Base-by-base conservation (phyloP, 129 eudicot genomes). In the Saposhnikovia divaricata region DNA sequence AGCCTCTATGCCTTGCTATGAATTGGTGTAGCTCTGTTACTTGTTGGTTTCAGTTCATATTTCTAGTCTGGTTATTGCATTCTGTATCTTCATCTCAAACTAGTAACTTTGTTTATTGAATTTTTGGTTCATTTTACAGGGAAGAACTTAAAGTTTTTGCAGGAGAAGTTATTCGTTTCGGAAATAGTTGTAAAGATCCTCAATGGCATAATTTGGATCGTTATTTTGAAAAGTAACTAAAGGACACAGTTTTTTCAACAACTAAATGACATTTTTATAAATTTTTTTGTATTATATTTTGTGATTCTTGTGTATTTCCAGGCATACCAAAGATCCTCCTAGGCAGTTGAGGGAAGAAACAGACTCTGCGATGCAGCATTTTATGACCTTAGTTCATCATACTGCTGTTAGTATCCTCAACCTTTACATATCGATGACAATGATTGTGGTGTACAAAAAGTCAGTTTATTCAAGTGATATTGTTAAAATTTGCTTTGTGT, bases 121-220 rank as follows among this genome's bases (percentile, higher is more conserved):
- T 53, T 72, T 27, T 42, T 68, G 83, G 55, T 72, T 81, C 73
- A 40, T 40, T 28, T 75, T 28, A 72, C 86, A 93, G 98, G 92
- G 91, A 83, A 42, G 97, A 91, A 88, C 78, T 93, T 79, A 87
- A 85, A 82, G 44, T 91, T 40, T 93, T 93, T 79, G 66, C 91
- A 1, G 90, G 88, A 51, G 98, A 93, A 86, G 93, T 93, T 68
- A 80, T 93, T 79, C 97, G 98, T 59, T 93, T 93, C 83, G 98
- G 98, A 79, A 93, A 91, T 82, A 84, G 89, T 46, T 93, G 98
- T 91, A 91, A 90, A 91, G 98, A 93, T 87, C 90, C 98, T 86
- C 98, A 90, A 80, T 93, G 98, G 98, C 98, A 93, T 89, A 88
- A 93, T 85, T 83, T 93, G 92, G 97, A 93, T 74, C 95, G 91